These are phyloP conservation scores for Dendrocalamus sinicus DNA, from an alignment of 176 grass and related monocot genomes.

Conservation along the genomic window DNA sequence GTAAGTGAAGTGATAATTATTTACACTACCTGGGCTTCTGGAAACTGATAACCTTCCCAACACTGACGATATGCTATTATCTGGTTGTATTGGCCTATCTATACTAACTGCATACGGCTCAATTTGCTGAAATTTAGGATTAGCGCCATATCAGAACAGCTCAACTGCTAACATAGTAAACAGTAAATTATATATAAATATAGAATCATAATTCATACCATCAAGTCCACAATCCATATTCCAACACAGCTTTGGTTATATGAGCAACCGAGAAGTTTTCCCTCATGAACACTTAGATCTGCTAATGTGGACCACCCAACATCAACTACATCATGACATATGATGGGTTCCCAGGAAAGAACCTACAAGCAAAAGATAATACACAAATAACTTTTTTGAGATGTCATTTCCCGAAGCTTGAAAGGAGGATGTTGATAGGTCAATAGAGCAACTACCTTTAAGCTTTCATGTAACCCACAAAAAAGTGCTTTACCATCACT, in stretches of 20 bases:
- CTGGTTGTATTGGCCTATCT: constrained; percentile 47
- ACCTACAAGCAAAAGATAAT: constrained; percentile 63
- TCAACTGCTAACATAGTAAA: constrained; percentile 33
- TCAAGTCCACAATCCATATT: constrained; percentile 85
- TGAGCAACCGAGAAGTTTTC: constrained; percentile 95
- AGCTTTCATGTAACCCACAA: constrained; percentile 93
- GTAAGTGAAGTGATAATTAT: constrained; percentile 18
- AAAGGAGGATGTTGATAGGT: constrained; percentile 14
- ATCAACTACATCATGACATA: constrained; percentile 79
- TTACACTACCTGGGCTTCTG: constrained; percentile 55
- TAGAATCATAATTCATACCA: constrained; percentile 46
- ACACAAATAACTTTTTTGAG: neutral
- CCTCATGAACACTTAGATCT: constrained; percentile 81
- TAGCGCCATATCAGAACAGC: constrained; percentile 39
- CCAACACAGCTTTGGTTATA: constrained; percentile 91
- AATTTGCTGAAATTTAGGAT: constrained; percentile 61
- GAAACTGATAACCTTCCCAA: constrained; percentile 67
- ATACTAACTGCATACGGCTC: constrained; percentile 52
- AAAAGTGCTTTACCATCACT: constrained; percentile 81
- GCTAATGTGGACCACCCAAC: constrained; percentile 88
- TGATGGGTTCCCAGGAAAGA: constrained; percentile 89
- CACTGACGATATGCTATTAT: constrained; percentile 61
- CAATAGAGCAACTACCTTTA: constrained; percentile 69
- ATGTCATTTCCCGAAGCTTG: neutral
- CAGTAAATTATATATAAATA: constrained; percentile 31